Base-by-base conservation (phyloP, 2,329 filamentous ascomycete genomes). In the Zopfia rhizophila region DNA sequence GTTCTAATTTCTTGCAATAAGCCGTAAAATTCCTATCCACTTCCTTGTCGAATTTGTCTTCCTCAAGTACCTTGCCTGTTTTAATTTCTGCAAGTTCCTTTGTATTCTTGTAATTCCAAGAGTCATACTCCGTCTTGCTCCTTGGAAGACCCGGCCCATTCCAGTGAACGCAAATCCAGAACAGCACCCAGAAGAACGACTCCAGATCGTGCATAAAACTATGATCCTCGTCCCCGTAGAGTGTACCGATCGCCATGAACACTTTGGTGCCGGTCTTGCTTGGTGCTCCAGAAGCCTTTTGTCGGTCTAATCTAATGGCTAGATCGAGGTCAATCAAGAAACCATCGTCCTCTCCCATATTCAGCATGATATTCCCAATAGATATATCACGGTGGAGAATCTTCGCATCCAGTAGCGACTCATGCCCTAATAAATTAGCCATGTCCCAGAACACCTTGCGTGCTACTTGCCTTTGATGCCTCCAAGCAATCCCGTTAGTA, bases 21-120 rank as follows among this genome's bases (percentile, higher is more conserved):
- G 48, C 21, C n/a, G 45, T 48, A 21, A 52, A 22, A n/a, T 43
- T 51, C 41, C 48, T 25, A 25, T 43, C 32, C 19, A 53, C 36
- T 51, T 53, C 39, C 30, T 41, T 48, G n/a, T 5, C 33, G 41
- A 50, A 53, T 27, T 38, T 47, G 24, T 53, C 41, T 19, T 51
- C 29, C 28, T 68, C 54, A 29, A 56, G 32, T 14, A 68, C 46
- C 7, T 21, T 33, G 2, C 62, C 61, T 36, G 48, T 53, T 40
- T 70, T 69, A n/a, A 52, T 24, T 25, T 23, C 16, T 30, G 55
- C 60, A 17, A 67, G 37, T 24, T 63, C 49, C 56, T 63, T 40
- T 17, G 45, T 66, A 28, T 63, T 46, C 6, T 47, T 35, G 49
- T 68, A 74, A 55, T 74, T 75, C 72, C 69, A 75, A 11, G 54